These are phyloP conservation scores for Fusarium mexicanum DNA, from an alignment of 2,329 filamentous ascomycete genomes.

Conservation along the genomic window DNA sequence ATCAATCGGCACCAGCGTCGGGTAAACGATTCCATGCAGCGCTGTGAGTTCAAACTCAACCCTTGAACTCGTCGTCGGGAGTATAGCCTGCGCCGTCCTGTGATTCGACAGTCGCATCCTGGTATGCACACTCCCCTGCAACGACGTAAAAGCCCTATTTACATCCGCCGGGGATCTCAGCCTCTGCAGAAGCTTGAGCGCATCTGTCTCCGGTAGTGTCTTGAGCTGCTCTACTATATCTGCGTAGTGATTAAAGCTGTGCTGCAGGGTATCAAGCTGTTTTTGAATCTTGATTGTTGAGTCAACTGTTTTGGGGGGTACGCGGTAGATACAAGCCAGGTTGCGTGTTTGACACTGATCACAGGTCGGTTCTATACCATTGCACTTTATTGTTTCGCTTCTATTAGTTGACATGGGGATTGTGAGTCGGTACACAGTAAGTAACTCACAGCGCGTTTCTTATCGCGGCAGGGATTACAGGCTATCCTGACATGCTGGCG, in stretches of 20 bases:
- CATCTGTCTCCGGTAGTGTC: background rate
- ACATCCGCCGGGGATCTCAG: background rate
- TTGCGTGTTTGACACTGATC: slow-evolving; percentile 5
- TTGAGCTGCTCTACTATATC: background rate
- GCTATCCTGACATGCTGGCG: slow-evolving; percentile 15
- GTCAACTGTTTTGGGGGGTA: slow-evolving; percentile 6
- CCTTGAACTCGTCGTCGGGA: background rate
- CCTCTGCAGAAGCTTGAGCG: background rate
- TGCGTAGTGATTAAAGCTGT: background rate
- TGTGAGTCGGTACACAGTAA: background rate
- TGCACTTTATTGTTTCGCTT: background rate
- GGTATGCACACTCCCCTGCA: background rate
- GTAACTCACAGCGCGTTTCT: slow-evolving; percentile 7
- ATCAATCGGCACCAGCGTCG: background rate
- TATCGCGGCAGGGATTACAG: slow-evolving; percentile 13
- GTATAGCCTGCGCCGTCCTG: background rate
- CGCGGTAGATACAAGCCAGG: background rate
- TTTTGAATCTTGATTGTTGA: slow-evolving; percentile 5
- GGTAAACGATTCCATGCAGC: background rate
- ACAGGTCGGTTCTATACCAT: slow-evolving; percentile 3
- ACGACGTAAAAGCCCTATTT: background rate
- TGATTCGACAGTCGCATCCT: background rate
- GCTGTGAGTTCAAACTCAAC: slow-evolving; percentile 9
- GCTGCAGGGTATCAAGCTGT: slow-evolving; percentile 4
- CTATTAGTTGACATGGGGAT: background rate